phyloP scores from a whole-genome alignment of 345 rosid genomes.

The Euphorbia lathyris region DNA sequence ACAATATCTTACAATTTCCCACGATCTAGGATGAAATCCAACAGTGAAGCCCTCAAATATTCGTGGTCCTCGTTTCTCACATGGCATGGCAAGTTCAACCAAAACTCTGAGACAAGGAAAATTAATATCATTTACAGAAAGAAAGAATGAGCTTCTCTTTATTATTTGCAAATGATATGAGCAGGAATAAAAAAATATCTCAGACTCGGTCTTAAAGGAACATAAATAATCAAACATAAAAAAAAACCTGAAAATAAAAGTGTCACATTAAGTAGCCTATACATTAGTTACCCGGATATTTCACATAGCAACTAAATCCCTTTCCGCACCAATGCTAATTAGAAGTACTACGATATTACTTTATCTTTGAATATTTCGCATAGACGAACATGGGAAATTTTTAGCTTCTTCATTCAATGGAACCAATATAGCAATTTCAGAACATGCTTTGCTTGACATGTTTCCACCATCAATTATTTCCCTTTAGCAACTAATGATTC shows the following conservation, averaged over 20 bases:
- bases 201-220: background rate
- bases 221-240: background rate
- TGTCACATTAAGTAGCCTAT: background rate
- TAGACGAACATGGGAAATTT: background rate
- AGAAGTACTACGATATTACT: background rate
- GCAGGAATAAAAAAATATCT: background rate
- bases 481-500: background rate
- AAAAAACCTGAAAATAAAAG: background rate
- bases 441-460: background rate
- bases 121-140: conserved; percentile 14
- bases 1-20: conserved; percentile 74
- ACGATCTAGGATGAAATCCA: conserved; percentile 92
- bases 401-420: background rate
- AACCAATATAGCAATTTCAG: background rate
- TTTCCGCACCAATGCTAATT: background rate
- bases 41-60: conserved; percentile 86
- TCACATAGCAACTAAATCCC: conserved; percentile 4
- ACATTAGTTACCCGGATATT: background rate
- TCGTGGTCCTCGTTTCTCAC: conserved; percentile 76
- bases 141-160: conserved; percentile 6
- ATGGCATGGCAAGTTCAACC: conserved; percentile 79
- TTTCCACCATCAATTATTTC: background rate
- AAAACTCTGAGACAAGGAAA: conserved; percentile 43
- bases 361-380: background rate
- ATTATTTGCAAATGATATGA: conserved; percentile 4